Base-by-base conservation (phyloP, 306 rosid genomes). In the Argentina anserina region DNA sequence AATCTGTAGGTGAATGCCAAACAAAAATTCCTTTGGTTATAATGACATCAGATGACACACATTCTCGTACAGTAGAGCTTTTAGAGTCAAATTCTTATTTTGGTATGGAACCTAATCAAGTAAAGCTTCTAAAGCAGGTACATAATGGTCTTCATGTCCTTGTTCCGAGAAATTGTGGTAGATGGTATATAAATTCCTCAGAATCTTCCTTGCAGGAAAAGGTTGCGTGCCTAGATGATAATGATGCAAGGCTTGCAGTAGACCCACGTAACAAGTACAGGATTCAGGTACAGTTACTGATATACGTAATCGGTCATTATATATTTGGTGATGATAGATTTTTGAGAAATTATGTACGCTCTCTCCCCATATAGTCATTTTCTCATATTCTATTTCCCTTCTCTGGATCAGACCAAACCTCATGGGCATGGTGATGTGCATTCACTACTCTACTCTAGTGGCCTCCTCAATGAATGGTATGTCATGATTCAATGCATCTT, bases 381-480 rank as follows among this genome's bases (percentile, higher is more conserved):
- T 1, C 23, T 34, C 26, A 53, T 62, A 29, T 52, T 58, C 55
- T 37, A 26, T 33, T 28, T 69, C 8, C 76, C 56, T 82, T 65
- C 18, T 83, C 74, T 79, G 29, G 71, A 69, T 60, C 67, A 95
- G 99, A 95, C 99, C 77, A 95, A 95, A 84, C 99, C 99, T 81
- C 99, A 91, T 67, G 99, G 99, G 47, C 97, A 95, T 73, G 99
- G 99, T 28, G 99, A 95, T 75, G 99, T 91, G 75, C 99, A 95
- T 68, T 69, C 96, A 9, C 97, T 95, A 83, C 96, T 95, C 68
- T 86, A 86, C 86, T 86, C 99, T 66, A 95, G 97, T 18, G 97
- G 99, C 81, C 87, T 91, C 84, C 90, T 95, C 65, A 83, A 86
- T 66, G 76, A 8, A 77, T 95, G 99, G 99, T 95, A 95, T 40